phyloP scores from a whole-genome alignment of 225 moss, liverwort and hornwort species.

The Polytrichum formosum region DNA sequence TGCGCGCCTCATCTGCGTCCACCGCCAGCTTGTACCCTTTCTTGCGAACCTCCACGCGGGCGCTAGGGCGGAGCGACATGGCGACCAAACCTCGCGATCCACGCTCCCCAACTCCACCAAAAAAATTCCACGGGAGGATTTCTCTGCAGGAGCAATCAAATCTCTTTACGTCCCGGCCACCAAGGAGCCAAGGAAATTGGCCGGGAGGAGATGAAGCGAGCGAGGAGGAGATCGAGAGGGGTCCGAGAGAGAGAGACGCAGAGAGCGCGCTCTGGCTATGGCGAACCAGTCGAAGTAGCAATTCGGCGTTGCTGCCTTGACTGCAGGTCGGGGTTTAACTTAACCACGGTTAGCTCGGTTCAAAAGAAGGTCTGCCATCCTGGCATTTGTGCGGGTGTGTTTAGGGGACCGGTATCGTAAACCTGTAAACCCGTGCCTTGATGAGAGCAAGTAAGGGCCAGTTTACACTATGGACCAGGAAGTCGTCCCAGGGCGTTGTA shows the following conservation, averaged over 20 bases:
- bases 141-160: background rate
- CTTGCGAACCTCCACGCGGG: constrained; percentile 66
- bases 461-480: too few relatives aligned
- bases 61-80: constrained; percentile 62
- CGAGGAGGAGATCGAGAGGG: background rate
- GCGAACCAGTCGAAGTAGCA: background rate
- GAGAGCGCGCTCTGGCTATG: background rate
- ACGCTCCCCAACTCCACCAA: background rate
- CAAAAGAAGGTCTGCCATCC: too few relatives aligned
- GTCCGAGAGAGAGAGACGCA: background rate
- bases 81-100: background rate
- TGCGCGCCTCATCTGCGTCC: constrained; percentile 63
- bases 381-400: too few relatives aligned
- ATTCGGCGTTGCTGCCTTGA: too few relatives aligned
- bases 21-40: constrained; percentile 72
- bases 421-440: too few relatives aligned
- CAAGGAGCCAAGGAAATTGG: too few relatives aligned
- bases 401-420: too few relatives aligned
- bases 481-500: too few relatives aligned
- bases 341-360: too few relatives aligned
- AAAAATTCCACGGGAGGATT: background rate
- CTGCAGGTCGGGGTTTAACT: too few relatives aligned
- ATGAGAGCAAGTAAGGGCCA: too few relatives aligned
- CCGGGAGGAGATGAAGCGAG: background rate
- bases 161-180: too few relatives aligned